These are phyloP conservation scores for Apophysomyces trapeziformis DNA, from an alignment of 371 early-diverging fungal genomes.

Conservation along the genomic window DNA sequence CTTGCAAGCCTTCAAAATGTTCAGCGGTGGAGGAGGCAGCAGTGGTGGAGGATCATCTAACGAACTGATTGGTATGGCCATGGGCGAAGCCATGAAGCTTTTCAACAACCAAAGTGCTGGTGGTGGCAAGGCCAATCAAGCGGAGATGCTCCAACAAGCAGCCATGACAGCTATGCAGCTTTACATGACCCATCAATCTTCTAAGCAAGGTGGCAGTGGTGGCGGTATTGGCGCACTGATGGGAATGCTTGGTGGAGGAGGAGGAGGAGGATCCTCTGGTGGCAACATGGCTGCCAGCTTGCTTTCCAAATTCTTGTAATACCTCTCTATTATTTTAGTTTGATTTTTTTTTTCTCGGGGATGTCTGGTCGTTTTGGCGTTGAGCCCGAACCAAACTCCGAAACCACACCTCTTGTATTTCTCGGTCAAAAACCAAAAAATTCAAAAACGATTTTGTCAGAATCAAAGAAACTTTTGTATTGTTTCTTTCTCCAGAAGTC, in stretches of 20 bases:
- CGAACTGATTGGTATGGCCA: conserved; percentile 49
- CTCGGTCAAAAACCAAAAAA: no score
- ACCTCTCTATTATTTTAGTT: background rate
- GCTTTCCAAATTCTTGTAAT: conserved; percentile 23
- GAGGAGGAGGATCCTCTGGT: conserved; percentile 12
- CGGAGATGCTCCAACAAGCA: conserved; percentile 19
- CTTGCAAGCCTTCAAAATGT: conserved; percentile 55
- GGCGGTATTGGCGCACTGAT: conserved; percentile 27
- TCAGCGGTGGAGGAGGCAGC: conserved; percentile 36
- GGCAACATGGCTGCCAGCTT: conserved; percentile 14
- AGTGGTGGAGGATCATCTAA: conserved; percentile 31
- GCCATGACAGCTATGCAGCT: conserved; percentile 24
- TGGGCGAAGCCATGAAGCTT: conserved; percentile 56
- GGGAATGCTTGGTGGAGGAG: conserved; percentile 22
- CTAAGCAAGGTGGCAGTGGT: conserved; percentile 13
- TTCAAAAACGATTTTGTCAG: no score
- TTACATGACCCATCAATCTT: conserved; percentile 18
- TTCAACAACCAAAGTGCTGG: conserved; percentile 26
- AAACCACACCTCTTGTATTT: no score
- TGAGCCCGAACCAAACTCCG: background rate
- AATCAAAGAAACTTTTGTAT: no score
- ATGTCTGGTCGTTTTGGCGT: background rate
- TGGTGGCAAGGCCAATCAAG: conserved; percentile 14
- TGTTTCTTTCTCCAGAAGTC: no score
- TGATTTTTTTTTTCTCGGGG: background rate